Evolutionary conservation across 495 filamentous ascomycete genomes (phyloP), one percentile per base, ranked within the genome.

Genomic region (Neurospora tetrasperma): DNA sequence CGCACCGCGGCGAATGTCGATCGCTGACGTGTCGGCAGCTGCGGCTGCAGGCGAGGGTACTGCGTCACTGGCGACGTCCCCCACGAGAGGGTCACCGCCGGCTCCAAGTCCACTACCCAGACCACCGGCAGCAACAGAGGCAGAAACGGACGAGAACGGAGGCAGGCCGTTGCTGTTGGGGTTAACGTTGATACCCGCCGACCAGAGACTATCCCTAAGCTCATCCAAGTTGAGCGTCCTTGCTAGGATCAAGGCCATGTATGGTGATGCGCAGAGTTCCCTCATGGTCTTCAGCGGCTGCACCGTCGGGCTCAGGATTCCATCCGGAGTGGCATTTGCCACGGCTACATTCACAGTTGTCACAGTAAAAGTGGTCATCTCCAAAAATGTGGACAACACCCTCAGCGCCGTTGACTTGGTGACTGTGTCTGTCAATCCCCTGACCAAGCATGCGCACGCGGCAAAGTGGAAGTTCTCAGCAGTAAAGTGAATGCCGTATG

Each of bases 391-490:
- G 6, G 86, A 85, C 12, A 90, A 76, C 6, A 89, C 87, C 20
- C 86, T 82, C 38, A 88, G 79, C 16, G 88, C 86, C 8, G 85
- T 85, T 8, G 82, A 74, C 70, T 86, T 89, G 12, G 89, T 90
- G 39, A 85, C 78, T 6, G 86, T 83, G 71, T 90, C 88, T 12
- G 88, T 88, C 35, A 91, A 83, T 3, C 89, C 89, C 71, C 88
- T 85, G 3, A 88, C 84, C 16, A 91, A 79, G 69, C 86, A 87
- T 38, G 88, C 89, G 72, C 85, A 88, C 6, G 89, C 83, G 0
- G 89, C 89, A 75, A 86, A 87, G 74, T 90, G 89, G 76, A 91
- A 90, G 74, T 85, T 89, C 38, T 90, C 87, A n/a, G 75, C 73
- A 70, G 83, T 88, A 73, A 91, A 91, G 62, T 86, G 85, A 38